Conservation (phyloP, 2,329 filamentous ascomycete genomes). For the Whalleya microplaca region DNA sequence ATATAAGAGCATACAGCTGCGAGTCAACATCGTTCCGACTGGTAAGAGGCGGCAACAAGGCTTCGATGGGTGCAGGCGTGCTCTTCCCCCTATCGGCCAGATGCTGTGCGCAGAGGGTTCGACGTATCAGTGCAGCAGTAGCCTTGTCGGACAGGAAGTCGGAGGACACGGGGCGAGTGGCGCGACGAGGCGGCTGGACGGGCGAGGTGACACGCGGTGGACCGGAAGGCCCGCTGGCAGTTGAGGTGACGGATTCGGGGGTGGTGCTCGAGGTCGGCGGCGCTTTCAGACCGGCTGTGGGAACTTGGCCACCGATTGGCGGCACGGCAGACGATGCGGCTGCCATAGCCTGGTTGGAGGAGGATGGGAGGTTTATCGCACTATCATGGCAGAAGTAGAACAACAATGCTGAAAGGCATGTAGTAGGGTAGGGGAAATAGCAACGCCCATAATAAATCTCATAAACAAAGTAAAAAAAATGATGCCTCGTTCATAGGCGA, state of each 20-base stretch:
- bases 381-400: conserved; percentile 5
- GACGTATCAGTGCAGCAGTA: conserved; percentile 80
- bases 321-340: conserved; percentile 26
- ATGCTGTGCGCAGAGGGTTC: conserved; percentile 79
- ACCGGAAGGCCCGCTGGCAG: conserved; percentile 11
- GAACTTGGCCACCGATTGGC: conserved; percentile 24
- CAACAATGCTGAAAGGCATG: neutral
- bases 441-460: neutral
- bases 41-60: conserved; percentile 85
- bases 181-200: conserved; percentile 37
- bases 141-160: conserved; percentile 74
- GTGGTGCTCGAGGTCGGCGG: conserved; percentile 32
- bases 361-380: conserved; percentile 10
- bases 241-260: conserved; percentile 29
- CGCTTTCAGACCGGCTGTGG: conserved; percentile 26
- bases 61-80: conserved; percentile 68
- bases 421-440: neutral
- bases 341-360: conserved; percentile 31
- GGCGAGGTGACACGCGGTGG: conserved; percentile 32
- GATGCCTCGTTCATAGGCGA: neutral
- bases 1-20: conserved; percentile 89
- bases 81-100: conserved; percentile 59
- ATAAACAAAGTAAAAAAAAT: too few species aligned
- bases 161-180: conserved; percentile 38
- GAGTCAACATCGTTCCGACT: conserved; percentile 93